Evolutionary conservation across 129 eudicot genomes (phyloP), one percentile per base, ranked within the genome.

Genomic region (Helichrysum umbraculigerum): DNA sequence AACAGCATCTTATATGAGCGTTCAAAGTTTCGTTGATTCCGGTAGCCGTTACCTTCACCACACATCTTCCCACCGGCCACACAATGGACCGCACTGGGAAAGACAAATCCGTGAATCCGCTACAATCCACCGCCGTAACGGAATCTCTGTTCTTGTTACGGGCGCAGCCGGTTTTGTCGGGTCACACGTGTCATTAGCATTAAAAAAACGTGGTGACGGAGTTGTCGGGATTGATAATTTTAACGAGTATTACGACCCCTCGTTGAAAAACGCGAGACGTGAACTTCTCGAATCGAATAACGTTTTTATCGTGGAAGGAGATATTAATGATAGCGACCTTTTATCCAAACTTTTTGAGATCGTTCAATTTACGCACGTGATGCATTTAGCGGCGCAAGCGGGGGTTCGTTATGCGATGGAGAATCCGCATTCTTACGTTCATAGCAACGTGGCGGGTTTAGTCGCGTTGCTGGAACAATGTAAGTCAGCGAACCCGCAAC

Each of bases 361-460:
- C 21, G 91, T 84, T 9, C 81, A 84, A 1, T 87, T 87, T 50
- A 84, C 81, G 0, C 91, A 87, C 76, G 91, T 87, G 21, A 81
- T 87, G 88, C 91, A 87, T 62, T 70, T 87, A 71, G 91, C 91
- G 0, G 91, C 91, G 30, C 91, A 87, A 76, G 91, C 91, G 19
- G 91, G 91, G 2, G 91, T 87, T 9, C 81, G 91, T 7, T 87
- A 87, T 78, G 91, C 91, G 17, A 81, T 87, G 72, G 86, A 84
- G 67, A 87, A 87, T 56, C 91, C 91, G 0, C 88, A 78, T 2
- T 87, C 91, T 6, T 87, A 87, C 56, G 84, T 87, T 2, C 80
- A 84, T 14, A 84, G 88, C 57, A 87, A 87, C 54, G 79, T 87
- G 6, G 91, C 88, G 4, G 91, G 88, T 1, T 68, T 87, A 1